Evolutionary conservation across 805 yeast genomes (phyloP).

Genomic region (Saturnispora zaruensis): DNA sequence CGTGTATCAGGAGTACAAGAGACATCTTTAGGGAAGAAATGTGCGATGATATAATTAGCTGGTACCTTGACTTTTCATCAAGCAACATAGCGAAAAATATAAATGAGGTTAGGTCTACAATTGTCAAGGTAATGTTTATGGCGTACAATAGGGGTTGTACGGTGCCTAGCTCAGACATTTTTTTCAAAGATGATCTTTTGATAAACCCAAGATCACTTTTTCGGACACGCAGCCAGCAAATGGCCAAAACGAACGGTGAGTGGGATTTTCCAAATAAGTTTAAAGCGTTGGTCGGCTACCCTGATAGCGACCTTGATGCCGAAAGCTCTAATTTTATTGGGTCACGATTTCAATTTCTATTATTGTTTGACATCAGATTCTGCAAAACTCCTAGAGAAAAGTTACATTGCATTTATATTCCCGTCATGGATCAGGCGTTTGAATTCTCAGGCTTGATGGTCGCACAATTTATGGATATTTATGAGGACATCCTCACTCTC

Average conservation of each 20-base stretch:
- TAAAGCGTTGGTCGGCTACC: constrained; percentile 41
- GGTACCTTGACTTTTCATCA: constrained; percentile 53
- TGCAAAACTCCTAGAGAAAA: constrained; percentile 54
- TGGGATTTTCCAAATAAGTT: constrained; percentile 42
- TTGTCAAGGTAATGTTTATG: constrained; percentile 50
- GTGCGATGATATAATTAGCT: constrained; percentile 61
- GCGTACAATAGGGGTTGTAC: constrained; percentile 52
- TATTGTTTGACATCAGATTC: constrained; percentile 60
- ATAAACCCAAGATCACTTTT: constrained; percentile 13
- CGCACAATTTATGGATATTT: constrained; percentile 76
- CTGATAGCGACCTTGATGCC: constrained; percentile 16
- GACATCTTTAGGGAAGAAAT: constrained; percentile 75
- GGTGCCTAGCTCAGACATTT: constrained; percentile 15
- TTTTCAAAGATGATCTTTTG: constrained; percentile 26
- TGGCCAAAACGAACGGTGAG: constrained; percentile 17
- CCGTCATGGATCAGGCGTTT: constrained; percentile 53
- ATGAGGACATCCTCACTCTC: constrained; percentile 65
- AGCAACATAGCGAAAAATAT: constrained; percentile 46
- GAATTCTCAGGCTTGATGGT: constrained; percentile 51
- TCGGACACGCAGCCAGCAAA: constrained; percentile 10
- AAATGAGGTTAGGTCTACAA: constrained; percentile 36
- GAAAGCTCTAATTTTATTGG: constrained; percentile 26
- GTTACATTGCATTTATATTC: constrained; percentile 57
- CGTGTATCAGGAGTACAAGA: constrained; percentile 56
- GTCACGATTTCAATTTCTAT: constrained; percentile 50